phyloP scores from a whole-genome alignment of 306 rosid species.

The Nissolia schottii region DNA sequence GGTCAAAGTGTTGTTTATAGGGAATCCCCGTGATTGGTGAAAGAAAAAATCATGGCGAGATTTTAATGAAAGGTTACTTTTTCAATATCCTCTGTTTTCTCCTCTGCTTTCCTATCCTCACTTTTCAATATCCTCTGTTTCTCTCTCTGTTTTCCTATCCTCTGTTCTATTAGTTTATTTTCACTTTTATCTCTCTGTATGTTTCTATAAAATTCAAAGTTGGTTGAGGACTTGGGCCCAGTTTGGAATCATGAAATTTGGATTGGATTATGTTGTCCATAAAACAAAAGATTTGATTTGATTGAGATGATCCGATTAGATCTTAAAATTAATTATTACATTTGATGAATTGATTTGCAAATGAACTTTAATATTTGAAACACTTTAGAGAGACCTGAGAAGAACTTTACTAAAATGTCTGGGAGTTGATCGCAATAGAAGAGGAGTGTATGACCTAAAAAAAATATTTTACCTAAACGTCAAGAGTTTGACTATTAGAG shows the following conservation, averaged over 20 bases:
- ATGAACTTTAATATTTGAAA: neutral
- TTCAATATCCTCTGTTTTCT: neutral
- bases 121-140: neutral
- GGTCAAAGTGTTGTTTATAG: constrained; percentile 13
- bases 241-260: neutral
- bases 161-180: neutral
- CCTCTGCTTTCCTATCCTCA: neutral
- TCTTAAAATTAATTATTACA: neutral
- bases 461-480: no score
- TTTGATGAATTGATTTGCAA: neutral
- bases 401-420: no score
- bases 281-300: neutral
- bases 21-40: constrained; percentile 63
- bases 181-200: neutral
- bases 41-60: constrained; percentile 53
- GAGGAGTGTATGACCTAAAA: no score
- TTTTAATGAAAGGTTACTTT: constrained; percentile 15
- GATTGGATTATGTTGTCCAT: neutral
- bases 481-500: no score
- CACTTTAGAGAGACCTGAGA: no score
- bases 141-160: neutral
- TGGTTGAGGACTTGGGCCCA: neutral
- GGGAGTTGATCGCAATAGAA: no score
- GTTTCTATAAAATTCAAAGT: neutral
- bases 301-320: neutral